Percentiles rank a stretch among this genome's conserved stretches.
These are phyloP conservation scores for Phialophora verrucosa DNA, from an alignment of 2,329 filamentous ascomycete species.

Conservation along the genomic window DNA sequence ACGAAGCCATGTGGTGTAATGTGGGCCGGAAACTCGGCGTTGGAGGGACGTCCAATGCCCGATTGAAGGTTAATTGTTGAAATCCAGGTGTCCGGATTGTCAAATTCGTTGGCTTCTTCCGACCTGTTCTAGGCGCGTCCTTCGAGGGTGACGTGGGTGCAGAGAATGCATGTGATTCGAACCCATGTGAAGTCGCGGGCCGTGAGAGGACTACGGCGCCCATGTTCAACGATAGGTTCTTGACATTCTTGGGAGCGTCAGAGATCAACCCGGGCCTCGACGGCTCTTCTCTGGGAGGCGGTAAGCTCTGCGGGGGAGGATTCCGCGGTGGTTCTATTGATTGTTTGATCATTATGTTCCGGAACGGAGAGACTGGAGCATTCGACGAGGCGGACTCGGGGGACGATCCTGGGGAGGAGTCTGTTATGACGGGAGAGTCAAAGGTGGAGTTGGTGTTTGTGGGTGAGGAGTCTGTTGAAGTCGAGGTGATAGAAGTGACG, in stretches of 20 bases:
- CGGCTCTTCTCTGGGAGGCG: slow-evolving; percentile 42
- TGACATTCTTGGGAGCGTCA: slow-evolving; percentile 58
- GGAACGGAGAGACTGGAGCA: slow-evolving; percentile 56
- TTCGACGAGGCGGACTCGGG: slow-evolving; percentile 85
- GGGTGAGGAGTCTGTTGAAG: slow-evolving; percentile 91
- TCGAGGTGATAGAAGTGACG: slow-evolving; percentile 61
- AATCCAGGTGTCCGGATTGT: slow-evolving; percentile 63
- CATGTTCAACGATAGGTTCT: slow-evolving; percentile 68
- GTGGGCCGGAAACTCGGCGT: slow-evolving; percentile 62
- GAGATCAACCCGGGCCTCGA: slow-evolving; percentile 48
- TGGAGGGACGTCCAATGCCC: slow-evolving; percentile 61
- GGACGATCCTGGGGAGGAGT: slow-evolving; percentile 88
- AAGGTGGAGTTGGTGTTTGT: slow-evolving; percentile 93
- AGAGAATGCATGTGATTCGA: slow-evolving; percentile 53
- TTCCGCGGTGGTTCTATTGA: slow-evolving; percentile 5
- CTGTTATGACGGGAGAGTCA: slow-evolving; percentile 86
- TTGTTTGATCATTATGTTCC: slow-evolving; percentile 44
- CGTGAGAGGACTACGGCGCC: slow-evolving; percentile 53
- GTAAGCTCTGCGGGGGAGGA: slow-evolving; percentile 37
- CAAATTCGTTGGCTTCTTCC: slow-evolving; percentile 64
- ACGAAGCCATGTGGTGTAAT: slow-evolving; percentile 67
- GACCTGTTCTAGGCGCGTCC: slow-evolving; percentile 59
- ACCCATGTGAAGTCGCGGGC: slow-evolving; percentile 57
- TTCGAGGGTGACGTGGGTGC: slow-evolving; percentile 64
- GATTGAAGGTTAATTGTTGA: slow-evolving; percentile 55